Evolutionary conservation across 2,329 filamentous ascomycete species (phyloP), one percentile per base, ranked within the genome.

Genomic region (Trichophyton verrucosum): DNA sequence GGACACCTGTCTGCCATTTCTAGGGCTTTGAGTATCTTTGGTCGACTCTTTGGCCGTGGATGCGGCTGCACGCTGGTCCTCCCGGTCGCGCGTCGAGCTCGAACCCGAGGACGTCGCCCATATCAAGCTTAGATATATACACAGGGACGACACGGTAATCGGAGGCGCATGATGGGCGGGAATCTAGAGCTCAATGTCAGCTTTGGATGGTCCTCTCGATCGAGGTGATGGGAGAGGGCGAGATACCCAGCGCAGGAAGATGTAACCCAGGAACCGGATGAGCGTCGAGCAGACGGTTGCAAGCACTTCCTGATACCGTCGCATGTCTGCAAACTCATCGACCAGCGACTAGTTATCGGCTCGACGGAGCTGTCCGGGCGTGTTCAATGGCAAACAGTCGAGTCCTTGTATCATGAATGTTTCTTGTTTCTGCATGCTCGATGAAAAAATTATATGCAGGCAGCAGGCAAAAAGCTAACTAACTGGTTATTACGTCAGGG

Each of bases 221-320:
- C 33, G 9, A 11, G 7, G 33, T 38, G 33, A 9, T 38, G 33
- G 2, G 33, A 38, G 13, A 30, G 27, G 27, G 27, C 17, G 13
- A 42, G 66, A 38, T 69, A 77, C 76, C 76, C 76, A 78, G 73
- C 76, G 70, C 20, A 78, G 68, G 64, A 78, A 77, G 38, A 73
- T 61, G 63, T 75, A 77, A 57, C 71, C 66, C 2, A 67, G 62
- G 15, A 76, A 44, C 49, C 76, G 70, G 57, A 75, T 65, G 38
- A 71, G 61, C 11, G 68, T 63, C 8, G 76, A 77, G 66, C 70
- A 76, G 33, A 68, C 66, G n/a, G 68, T 69, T 17, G 70, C 69
- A 30, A 68, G 65, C 53, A 69, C 63, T n/a, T 68, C 69, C 63
- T 64, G 69, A 30, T 71, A 61, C 36, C 68, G 71, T 46, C 64